phyloP scores from a whole-genome alignment of 352 stramenopile species.

The Globisporangium alternatum region DNA sequence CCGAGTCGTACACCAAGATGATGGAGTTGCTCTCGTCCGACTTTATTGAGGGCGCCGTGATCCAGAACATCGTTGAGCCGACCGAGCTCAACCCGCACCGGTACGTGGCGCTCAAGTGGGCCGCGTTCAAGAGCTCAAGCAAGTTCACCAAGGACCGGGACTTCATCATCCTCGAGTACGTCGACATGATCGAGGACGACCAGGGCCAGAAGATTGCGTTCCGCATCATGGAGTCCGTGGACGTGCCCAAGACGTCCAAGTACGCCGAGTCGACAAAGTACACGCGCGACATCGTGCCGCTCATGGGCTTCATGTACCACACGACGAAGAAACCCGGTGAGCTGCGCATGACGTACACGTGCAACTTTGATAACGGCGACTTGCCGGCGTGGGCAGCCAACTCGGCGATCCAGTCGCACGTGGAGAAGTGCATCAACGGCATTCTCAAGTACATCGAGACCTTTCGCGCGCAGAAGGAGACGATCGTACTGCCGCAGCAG shows the following conservation, averaged over 20 bases:
- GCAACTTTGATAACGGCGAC: constrained; percentile 84
- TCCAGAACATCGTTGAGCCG: constrained; percentile 79
- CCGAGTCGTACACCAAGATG: constrained; percentile 81
- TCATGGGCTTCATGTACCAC: constrained; percentile 88
- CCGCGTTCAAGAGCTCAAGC: constrained; percentile 80
- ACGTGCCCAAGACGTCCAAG: constrained; percentile 52
- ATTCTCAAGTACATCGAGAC: constrained; percentile 87
- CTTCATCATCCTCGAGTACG: constrained; percentile 84
- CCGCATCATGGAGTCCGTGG: constrained; percentile 82
- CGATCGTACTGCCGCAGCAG: constrained; percentile 74
- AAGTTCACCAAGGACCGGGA: constrained; percentile 79
- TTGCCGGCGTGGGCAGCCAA: constrained; percentile 80
- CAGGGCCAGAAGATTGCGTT: constrained; percentile 83
- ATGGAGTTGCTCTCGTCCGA: constrained; percentile 83
- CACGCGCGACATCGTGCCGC: constrained; percentile 66
- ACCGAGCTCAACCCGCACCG: constrained; percentile 60
- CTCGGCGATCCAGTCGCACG: constrained; percentile 83
- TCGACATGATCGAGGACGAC: constrained; percentile 86
- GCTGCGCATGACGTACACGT: constrained; percentile 84
- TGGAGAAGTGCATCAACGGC: constrained; percentile 83
- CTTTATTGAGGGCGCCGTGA: constrained; percentile 78
- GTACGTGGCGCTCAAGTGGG: constrained; percentile 85
- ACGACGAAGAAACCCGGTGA: constrained; percentile 76
- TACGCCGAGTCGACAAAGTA: constrained; percentile 67
- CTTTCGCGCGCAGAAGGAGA: constrained; percentile 62